Base-by-base conservation (phyloP, 306 rosid species). In the Canavalia gladiata region DNA sequence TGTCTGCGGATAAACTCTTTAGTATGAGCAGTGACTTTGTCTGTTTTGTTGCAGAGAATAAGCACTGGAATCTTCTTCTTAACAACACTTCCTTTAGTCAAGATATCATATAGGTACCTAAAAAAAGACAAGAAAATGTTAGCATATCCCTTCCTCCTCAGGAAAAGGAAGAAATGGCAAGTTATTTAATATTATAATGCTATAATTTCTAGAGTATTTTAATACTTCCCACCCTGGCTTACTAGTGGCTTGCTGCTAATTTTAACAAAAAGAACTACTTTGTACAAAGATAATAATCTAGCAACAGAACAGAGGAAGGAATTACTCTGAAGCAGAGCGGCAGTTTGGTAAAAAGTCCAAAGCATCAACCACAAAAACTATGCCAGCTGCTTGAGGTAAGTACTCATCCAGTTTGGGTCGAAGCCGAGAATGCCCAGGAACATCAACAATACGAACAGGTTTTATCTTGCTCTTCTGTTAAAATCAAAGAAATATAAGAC, bases 381-480 rank as follows among this genome's bases (percentile, higher is more conserved):
- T 35, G 81, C 91, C 97, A 77, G 95, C 97, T 37, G 97, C 95
- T 88, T 86, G 90, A 83, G 97, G 94, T 77, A 95, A 84, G 86
- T 87, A 90, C 69, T 95, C 97, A 75, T 95, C 97, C 75, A 95
- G 87, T 83, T 91, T 95, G 83, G 95, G 89, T 50, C 89, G 91
- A 82, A 94, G 98, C 68, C 97, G 97, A 83, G 97, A 92, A 90
- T 95, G 97, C 58, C 98, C 98, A 25, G 98, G 97, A 82, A 92
- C 94, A 87, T 95, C 97, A 76, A 95, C 91, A 88, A 92, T 56
- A 85, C 88, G 94, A 84, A 95, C 85, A 55, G 97, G 93, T 73
- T 91, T 95, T 76, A 83, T 45, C 89, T 91, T 95, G n/a, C 89
- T 87, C 84, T 86, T 93, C 97, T 91, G 88, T 80, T 35, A 79